These are phyloP conservation scores for Aristolochia californica DNA, from an alignment of 164 flowering plant genomes.

Conservation along the genomic window DNA sequence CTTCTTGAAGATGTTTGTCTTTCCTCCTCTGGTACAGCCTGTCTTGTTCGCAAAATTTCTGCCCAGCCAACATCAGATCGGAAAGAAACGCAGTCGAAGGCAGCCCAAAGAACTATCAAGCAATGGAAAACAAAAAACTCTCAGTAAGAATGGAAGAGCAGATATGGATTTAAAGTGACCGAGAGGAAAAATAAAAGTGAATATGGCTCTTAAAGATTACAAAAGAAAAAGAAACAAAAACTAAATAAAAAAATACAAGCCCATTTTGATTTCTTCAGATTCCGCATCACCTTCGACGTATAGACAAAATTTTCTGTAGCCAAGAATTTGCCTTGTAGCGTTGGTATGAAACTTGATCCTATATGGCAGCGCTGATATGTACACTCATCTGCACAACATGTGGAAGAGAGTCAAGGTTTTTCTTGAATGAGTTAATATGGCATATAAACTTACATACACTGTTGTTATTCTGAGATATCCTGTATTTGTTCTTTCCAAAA, in stretches of 20 bases:
- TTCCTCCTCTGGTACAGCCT: constrained; percentile 52
- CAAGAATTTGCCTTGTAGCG: constrained; percentile 69
- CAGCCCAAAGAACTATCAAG: constrained; percentile 65
- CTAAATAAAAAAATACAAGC: no score
- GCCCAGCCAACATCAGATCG: constrained; percentile 56
- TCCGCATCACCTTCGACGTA: constrained; percentile 57
- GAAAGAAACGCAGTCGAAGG: constrained; percentile 45
- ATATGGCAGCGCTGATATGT: constrained; percentile 42
- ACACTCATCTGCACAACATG: constrained; percentile 54
- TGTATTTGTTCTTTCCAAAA: no score
- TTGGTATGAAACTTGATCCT: constrained; percentile 67
- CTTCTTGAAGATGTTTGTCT: constrained; percentile 37
- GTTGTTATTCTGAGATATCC: background rate
- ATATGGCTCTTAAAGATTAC: background rate
- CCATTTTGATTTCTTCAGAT: background rate
- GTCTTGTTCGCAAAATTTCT: constrained; percentile 71
- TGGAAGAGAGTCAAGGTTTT: background rate
- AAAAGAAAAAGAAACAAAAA: background rate
- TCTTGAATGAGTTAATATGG: background rate
- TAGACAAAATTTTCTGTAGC: constrained; percentile 95
- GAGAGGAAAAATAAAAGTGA: background rate
- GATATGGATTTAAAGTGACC: no score
- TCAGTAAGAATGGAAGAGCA: no score
- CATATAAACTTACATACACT: background rate
- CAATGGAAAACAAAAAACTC: constrained; percentile 5